Percentiles rank a stretch among this genome's conserved stretches.
Conservation (phyloP, 805 yeast species). For the Yamadazyma takamatsuzukensis region DNA sequence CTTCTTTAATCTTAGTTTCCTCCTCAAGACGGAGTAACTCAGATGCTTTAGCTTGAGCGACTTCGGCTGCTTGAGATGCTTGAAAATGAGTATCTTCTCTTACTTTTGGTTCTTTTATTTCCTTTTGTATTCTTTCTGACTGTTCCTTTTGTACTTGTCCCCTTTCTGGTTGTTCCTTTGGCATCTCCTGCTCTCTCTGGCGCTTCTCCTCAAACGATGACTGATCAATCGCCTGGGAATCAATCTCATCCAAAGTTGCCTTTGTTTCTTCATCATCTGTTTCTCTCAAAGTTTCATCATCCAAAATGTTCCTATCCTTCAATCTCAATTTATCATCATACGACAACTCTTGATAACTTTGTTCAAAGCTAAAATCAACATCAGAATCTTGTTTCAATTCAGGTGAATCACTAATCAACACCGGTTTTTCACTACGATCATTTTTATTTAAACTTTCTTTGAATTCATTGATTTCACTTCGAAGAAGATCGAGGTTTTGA, state of each 20-base stretch:
- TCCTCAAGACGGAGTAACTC: too few species aligned
- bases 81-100: background rate
- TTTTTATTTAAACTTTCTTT: constrained; percentile 35
- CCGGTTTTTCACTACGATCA: constrained; percentile 15
- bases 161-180: background rate
- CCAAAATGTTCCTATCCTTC: constrained; percentile 30
- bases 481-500: constrained; percentile 37
- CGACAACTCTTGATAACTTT: constrained; percentile 35
- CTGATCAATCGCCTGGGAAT: too few species aligned
- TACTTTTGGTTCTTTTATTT: background rate
- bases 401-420: constrained; percentile 13
- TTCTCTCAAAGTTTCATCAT: constrained; percentile 7
- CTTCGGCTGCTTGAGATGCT: too few species aligned
- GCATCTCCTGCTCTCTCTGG: background rate
- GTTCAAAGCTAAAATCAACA: constrained; percentile 37
- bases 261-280: constrained; percentile 2
- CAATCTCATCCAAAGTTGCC: too few species aligned
- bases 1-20: too few species aligned
- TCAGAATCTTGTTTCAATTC: constrained; percentile 6
- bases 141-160: background rate
- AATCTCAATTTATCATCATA: constrained; percentile 38
- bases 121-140: background rate
- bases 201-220: background rate
- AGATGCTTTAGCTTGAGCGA: too few species aligned
- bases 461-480: constrained; percentile 43